Evolutionary conservation across 2,329 filamentous ascomycete species (phyloP).

Genomic region (Colletotrichum sidae): DNA sequence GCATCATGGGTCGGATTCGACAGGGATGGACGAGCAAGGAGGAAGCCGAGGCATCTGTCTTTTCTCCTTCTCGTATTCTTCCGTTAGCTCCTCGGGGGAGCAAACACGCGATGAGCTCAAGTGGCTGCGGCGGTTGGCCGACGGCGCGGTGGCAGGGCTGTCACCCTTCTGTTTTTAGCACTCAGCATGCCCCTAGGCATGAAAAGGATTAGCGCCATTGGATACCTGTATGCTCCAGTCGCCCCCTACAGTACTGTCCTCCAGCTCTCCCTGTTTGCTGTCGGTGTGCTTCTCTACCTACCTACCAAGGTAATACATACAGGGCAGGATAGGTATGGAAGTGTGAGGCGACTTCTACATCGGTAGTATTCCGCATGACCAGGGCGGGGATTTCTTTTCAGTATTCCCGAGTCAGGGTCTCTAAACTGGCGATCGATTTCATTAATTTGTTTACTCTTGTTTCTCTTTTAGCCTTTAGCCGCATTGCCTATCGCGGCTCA

Average conservation of each 20-base stretch:
- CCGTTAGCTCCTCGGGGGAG: too few species aligned
- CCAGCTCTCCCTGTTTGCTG: neutral
- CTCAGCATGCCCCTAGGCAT: neutral
- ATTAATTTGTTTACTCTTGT: too few species aligned
- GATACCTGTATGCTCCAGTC: conserved; percentile 18
- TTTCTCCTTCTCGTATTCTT: conserved; percentile 29
- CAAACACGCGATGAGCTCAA: conserved; percentile 8
- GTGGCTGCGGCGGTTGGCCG: conserved; percentile 10
- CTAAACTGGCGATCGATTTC: too few species aligned
- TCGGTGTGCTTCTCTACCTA: neutral
- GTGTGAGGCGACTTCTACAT: too few species aligned
- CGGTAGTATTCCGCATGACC: too few species aligned
- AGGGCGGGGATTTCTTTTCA: too few species aligned
- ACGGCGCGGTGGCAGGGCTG: conserved; percentile 7
- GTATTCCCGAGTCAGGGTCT: too few species aligned
- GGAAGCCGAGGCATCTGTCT: conserved; percentile 14
- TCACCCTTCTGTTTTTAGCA: conserved; percentile 33
- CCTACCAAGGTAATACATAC: neutral
- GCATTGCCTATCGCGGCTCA: too few species aligned
- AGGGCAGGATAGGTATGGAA: neutral
- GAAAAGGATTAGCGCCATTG: conserved; percentile 12
- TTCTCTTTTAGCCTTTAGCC: too few species aligned
- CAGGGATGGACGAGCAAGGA: neutral
- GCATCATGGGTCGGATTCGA: neutral
- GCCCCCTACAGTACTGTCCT: neutral